A percentile compares a stretch with the other conserved stretches of the same genome.
Evolutionary conservation across 2,329 filamentous ascomycete species (phyloP).

Genomic region (Ophiostoma ips): DNA sequence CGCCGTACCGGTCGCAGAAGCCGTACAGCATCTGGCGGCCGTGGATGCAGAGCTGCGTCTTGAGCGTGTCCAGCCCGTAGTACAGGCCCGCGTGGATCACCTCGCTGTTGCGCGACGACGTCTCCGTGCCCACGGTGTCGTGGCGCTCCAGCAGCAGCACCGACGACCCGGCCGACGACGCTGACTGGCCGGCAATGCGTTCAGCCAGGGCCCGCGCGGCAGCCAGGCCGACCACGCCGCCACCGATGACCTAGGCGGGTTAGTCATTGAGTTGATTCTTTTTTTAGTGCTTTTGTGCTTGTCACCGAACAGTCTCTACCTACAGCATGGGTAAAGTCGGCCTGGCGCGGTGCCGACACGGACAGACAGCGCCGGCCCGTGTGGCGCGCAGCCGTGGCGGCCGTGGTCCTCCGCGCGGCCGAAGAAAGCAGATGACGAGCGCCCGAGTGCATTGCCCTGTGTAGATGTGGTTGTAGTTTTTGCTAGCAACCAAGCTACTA

Average conservation of each 20-base stretch:
- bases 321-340: slow-evolving; percentile 9
- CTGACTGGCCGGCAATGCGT: slow-evolving; percentile 1
- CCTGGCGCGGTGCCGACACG: neutral
- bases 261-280: neutral
- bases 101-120: slow-evolving; percentile 81
- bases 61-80: slow-evolving; percentile 64
- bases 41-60: slow-evolving; percentile 67
- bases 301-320: too few relatives aligned
- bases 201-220: slow-evolving; percentile 57
- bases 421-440: neutral
- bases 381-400: neutral
- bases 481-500: too few relatives aligned
- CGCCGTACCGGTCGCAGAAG: slow-evolving; percentile 52
- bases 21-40: slow-evolving; percentile 68
- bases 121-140: slow-evolving; percentile 63
- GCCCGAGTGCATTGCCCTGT: neutral
- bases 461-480: neutral
- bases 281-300: neutral
- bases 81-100: slow-evolving; percentile 95
- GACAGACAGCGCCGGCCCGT: slow-evolving; percentile 1
- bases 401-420: neutral
- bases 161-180: slow-evolving; percentile 28
- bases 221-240: slow-evolving; percentile 62
- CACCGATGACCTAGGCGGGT: slow-evolving; percentile 36
- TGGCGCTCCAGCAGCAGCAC: slow-evolving; percentile 77